phyloP scores from a whole-genome alignment of 2,329 filamentous ascomycete species.

The Sphaceloma murrayae region DNA sequence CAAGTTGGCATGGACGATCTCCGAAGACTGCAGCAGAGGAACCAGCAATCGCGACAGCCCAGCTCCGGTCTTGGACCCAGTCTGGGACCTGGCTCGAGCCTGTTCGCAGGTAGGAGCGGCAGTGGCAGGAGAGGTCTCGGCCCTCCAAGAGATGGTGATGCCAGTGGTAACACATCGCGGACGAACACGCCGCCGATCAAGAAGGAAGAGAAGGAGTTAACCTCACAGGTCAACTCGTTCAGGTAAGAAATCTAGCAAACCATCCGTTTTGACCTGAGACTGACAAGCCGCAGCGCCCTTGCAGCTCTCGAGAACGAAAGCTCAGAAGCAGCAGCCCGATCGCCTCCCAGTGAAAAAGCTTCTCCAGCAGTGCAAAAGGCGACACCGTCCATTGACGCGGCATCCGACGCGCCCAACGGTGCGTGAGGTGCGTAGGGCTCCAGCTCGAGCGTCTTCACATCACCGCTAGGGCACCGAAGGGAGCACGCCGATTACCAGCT shows the following conservation, averaged over 20 bases:
- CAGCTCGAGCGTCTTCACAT: no score
- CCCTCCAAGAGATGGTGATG: constrained; percentile 67
- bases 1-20: constrained; percentile 87
- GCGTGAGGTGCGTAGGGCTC: no score
- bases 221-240: constrained; percentile 74
- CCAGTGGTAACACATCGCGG: constrained; percentile 68
- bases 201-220: constrained; percentile 55
- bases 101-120: constrained; percentile 83
- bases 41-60: constrained; percentile 49
- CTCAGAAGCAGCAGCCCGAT: constrained; percentile 52
- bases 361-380: constrained; percentile 26
- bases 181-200: constrained; percentile 73
- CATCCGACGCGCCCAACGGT: constrained; percentile 33
- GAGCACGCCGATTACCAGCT: constrained; percentile 10
- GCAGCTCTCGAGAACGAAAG: constrained; percentile 45
- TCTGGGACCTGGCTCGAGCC: constrained; percentile 68
- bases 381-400: constrained; percentile 32
- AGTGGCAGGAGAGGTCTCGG: constrained; percentile 71
- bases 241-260: constrained; percentile 54
- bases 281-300: constrained; percentile 37
- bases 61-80: constrained; percentile 49
- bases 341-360: constrained; percentile 40
- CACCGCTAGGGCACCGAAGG: not conserved
- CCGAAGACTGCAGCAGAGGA: constrained; percentile 64
- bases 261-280: constrained; percentile 16